These are phyloP conservation scores for Panicum virgatum DNA, from an alignment of 202 grass and related monocot species.

Conservation along the genomic window DNA sequence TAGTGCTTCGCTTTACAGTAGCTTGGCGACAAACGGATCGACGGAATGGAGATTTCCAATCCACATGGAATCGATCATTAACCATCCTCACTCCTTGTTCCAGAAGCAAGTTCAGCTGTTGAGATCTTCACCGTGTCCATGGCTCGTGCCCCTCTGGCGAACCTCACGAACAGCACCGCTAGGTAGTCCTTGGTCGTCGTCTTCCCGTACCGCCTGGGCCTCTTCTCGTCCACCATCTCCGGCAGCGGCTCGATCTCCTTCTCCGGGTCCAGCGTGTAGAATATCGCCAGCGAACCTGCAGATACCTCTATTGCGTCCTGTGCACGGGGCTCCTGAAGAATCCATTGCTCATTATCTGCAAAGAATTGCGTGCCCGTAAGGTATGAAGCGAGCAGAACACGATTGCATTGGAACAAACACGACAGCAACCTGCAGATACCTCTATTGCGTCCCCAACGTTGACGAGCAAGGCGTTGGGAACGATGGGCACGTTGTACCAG, in stretches of 20 bases:
- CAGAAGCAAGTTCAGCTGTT: not conserved
- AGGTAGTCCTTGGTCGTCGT: conserved; percentile 37
- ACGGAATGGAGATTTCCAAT: no score
- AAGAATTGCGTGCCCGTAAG: not conserved
- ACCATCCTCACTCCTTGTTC: no score
- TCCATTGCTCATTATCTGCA: conserved; percentile 53
- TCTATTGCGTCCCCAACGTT: conserved; percentile 33
- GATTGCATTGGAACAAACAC: not conserved
- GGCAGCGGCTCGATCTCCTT: conserved; percentile 37
- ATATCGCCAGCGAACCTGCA: conserved; percentile 32
- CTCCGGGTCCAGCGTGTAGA: conserved; percentile 30
- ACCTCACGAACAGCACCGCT: not conserved
- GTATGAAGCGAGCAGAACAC: not conserved
- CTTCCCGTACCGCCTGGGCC: conserved; percentile 42
- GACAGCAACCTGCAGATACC: not conserved
- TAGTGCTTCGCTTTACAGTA: no score
- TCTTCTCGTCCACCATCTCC: conserved; percentile 39
- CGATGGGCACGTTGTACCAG: conserved; percentile 42
- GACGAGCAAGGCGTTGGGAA: conserved; percentile 38
- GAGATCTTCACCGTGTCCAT: conserved; percentile 43
- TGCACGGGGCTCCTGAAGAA: conserved; percentile 44
- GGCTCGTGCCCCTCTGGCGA: conserved; percentile 29
- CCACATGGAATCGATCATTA: no score
- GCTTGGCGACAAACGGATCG: no score
- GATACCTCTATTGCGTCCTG: no score